Evolutionary conservation across 345 rosid genomes (phyloP), one percentile per base, ranked within the genome.

Genomic region (Rubroshorea leprosula): DNA sequence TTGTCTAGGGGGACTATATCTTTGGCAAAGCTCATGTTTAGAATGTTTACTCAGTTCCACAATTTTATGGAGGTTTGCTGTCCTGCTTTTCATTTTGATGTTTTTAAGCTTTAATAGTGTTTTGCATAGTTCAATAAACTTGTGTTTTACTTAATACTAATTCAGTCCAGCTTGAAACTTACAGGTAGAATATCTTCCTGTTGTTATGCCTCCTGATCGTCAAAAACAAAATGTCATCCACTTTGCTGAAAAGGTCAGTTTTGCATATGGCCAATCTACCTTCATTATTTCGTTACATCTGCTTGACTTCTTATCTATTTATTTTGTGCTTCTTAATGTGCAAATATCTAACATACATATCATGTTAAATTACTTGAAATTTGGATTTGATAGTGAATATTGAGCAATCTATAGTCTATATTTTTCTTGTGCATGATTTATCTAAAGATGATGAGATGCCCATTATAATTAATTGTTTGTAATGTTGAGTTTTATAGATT

Each of bases 1-100:
- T 65, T 72, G 51, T 39, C 62, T 23, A 87, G 95, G 95, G 95
- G 95, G 29, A 3, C 76, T 72, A 55, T 87, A 56, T 80, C 97
- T 58, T 71, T 89, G 85, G 72, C 64, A 62, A 86, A 65, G 74
- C 97, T 93, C 51, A 87, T 93, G 94, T 80, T 85, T 72, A 83
- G 97, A 80, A 93, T 93, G 99, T 82, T 93, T 80, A 82, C 91
- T 2, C 99, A 93, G 74, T 89, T 93, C 73, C 99, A 93, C 84
- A 93, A 93, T 73, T 93, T 86, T 63, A 85, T 93, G 91, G 97
- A 93, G 97, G 99, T 93, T 35, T 24, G 25, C 26, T 54, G 18
- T n/a, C 21, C 26, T 25, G 29, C 53, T 35, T 29, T 15, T 47
- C 49, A 23, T 31, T 49, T 27, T 57, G 59, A 35, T 51, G 29